Conservation (phyloP, 2,329 filamentous ascomycete species). For the Ascocoryne sarcoides region DNA sequence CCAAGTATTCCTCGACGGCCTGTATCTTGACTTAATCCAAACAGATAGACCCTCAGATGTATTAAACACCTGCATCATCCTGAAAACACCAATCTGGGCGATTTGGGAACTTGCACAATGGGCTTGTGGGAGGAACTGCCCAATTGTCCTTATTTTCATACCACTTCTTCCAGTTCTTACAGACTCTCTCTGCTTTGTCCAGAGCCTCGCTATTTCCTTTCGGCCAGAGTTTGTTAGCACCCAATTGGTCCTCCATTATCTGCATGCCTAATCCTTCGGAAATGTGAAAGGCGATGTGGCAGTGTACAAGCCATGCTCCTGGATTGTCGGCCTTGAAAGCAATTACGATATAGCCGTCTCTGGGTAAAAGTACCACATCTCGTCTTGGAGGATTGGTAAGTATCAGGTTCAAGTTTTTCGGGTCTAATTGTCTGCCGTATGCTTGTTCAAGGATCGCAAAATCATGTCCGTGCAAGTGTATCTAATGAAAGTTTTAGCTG, state of each 20-base stretch:
- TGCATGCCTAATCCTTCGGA: slow-evolving; percentile 12
- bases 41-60: too few relatives aligned
- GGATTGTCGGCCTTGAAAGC: slow-evolving; percentile 42
- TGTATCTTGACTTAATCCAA: too few relatives aligned
- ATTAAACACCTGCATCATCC: slow-evolving; percentile 5
- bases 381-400: slow-evolving; percentile 39
- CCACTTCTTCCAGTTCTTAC: slow-evolving; percentile 6
- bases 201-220: neutral
- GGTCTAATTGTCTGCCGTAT: slow-evolving; percentile 35
- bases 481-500: slow-evolving; percentile 30
- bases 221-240: slow-evolving; percentile 4
- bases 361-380: slow-evolving; percentile 39
- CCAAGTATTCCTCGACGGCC: too few relatives aligned
- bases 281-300: slow-evolving; percentile 30
- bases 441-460: slow-evolving; percentile 32
- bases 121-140: neutral
- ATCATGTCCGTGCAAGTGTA: slow-evolving; percentile 41
- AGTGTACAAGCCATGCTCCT: slow-evolving; percentile 42
- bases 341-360: slow-evolving; percentile 38
- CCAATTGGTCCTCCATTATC: slow-evolving; percentile 10
- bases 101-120: too few relatives aligned
- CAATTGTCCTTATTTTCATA: slow-evolving; percentile 3
- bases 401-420: slow-evolving; percentile 33
- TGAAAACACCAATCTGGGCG: too few relatives aligned
- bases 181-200: neutral